Evolutionary conservation across 2,329 filamentous ascomycete genomes (phyloP).

Genomic region (Colletotrichum euphorbiae): DNA sequence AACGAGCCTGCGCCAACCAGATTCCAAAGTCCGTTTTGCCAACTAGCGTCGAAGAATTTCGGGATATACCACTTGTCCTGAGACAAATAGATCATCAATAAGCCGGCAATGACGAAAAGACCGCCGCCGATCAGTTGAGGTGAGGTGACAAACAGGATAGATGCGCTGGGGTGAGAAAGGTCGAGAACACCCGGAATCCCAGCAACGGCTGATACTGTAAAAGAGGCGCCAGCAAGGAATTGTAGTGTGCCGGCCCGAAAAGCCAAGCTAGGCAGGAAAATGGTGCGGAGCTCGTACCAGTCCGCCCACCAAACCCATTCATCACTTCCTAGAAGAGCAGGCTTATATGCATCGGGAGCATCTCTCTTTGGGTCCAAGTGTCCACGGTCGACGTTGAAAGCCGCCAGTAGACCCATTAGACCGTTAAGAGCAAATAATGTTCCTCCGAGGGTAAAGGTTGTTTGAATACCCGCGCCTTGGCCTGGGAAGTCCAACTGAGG

Average conservation of each 20-base stretch:
- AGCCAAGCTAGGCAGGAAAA: slow-evolving; percentile 24
- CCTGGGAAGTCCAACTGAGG: slow-evolving; percentile 15
- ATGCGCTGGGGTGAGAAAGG: slow-evolving; percentile 26
- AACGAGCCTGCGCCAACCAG: slow-evolving; percentile 31
- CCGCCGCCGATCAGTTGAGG: slow-evolving; percentile 34
- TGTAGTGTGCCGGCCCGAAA: slow-evolving; percentile 34
- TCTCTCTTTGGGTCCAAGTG: slow-evolving; percentile 28
- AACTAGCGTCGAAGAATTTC: slow-evolving; percentile 26
- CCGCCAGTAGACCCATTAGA: slow-evolving; percentile 27
- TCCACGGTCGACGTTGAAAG: slow-evolving; percentile 33
- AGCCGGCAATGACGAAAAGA: slow-evolving; percentile 27
- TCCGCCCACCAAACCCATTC: slow-evolving; percentile 30
- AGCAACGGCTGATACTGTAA: slow-evolving; percentile 30
- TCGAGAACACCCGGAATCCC: slow-evolving; percentile 30
- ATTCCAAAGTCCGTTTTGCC: slow-evolving; percentile 38
- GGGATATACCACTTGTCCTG: slow-evolving; percentile 34
- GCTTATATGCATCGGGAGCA: slow-evolving; percentile 30
- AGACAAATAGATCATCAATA: slow-evolving; percentile 28
- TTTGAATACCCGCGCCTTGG: slow-evolving; percentile 3
- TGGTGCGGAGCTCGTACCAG: slow-evolving; percentile 17
- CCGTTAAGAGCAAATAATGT: slow-evolving; percentile 18
- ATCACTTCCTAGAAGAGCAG: slow-evolving; percentile 28
- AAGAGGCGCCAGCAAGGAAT: slow-evolving; percentile 21
- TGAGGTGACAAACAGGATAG: slow-evolving; percentile 28
- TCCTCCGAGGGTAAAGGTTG: slow-evolving; percentile 20